Base-by-base conservation (phyloP, 306 rosid species). In the Delonix regia region DNA sequence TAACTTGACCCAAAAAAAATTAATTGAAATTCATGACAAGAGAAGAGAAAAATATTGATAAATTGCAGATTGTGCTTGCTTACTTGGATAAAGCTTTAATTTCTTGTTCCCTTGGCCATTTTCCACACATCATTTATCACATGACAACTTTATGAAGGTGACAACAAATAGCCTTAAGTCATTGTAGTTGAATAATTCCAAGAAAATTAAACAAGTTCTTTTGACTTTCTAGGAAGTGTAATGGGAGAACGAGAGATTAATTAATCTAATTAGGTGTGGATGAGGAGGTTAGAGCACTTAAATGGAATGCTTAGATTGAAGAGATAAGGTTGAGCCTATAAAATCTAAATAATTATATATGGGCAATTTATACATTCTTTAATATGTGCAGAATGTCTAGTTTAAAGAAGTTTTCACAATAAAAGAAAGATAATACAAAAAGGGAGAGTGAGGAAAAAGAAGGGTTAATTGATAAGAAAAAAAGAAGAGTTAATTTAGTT, bases 251-350 rank as follows among this genome's bases (percentile, higher is more conserved):
- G 52, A 34, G n/a, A 61, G 62, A 64, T 71, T 34, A 13, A 64
- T 71, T 34, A 13, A 68, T 34, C n/a, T 9, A 51, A 73, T 52
- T 39, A 25, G 59, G 33, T 47, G 51, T 5, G 39, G 33, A 49
- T 52, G 27, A 81, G 36, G n/a, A 42, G 70, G 69, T 68, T 75
- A 36, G 72, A 27, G 72, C 7, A 36, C 77, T 59, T 81, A 63
- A 68, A 56, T 67, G 19, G 47, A 41, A 57, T 47, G 48, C 15
- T 10, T 16, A 4, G 44, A 69, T 2, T 3, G n/a, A 65, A 12
- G 27, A 14, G 27, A 21, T 60, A 61, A 75, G 71, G 51, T n/a
- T 1, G 7, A 45, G 47, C 33, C 30, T 51, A 7, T 18, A n/a
- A 18, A 18, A 15, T 48, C 6, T 16, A 48, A 48, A 48, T 14